Evolutionary conservation across 1,139 yeast species (phyloP), one percentile per base, ranked within the genome.

Genomic region (Geotrichum fermentans): DNA sequence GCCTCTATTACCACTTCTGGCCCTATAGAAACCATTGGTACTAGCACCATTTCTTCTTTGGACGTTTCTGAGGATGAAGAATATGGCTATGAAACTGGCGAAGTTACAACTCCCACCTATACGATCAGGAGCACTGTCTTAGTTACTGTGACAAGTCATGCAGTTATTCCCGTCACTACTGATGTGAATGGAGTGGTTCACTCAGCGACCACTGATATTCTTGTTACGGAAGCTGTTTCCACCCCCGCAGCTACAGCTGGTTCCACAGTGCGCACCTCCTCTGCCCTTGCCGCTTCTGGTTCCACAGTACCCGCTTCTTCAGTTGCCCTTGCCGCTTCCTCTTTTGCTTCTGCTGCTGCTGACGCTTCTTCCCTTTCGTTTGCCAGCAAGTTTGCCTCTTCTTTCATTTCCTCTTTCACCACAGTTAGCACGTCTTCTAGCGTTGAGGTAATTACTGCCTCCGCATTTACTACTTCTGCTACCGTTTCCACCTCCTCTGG

Each of bases 341-440:
- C 41, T 26, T 3, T 22, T 38, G 30, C 30, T 13, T 6, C 28
- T 10, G 30, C n/a, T 22, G 41, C 41, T n/a, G 41, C 41, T 18
- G 26, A 38, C 4, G 29, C 41, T 21, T 38, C 41, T 20, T 22
- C 41, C 16, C 16, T 38, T 38, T 22, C 41, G 14, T 38, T 38
- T 38, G 41, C 41, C 20, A 22, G 14, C 17, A 13, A 7, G 6
- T 38, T 38, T 24, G 32, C 32, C 28, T 13, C 30, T 26, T 38
- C 41, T 24, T 38, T 16, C 18, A 10, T 7, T 6, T 11, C 11
- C n/a, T 28, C 40, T 6, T 34, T 34, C 29, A 7, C 32, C 18
- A 42, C 44, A n/a, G 37, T 34, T 20, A n/a, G n/a, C 22, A 21
- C 38, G 5, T 14, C 13, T 34, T 17, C 20, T n/a, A 18, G 38